phyloP scores from a whole-genome alignment of 352 stramenopile genomes.

The Globisporangium splendens region DNA sequence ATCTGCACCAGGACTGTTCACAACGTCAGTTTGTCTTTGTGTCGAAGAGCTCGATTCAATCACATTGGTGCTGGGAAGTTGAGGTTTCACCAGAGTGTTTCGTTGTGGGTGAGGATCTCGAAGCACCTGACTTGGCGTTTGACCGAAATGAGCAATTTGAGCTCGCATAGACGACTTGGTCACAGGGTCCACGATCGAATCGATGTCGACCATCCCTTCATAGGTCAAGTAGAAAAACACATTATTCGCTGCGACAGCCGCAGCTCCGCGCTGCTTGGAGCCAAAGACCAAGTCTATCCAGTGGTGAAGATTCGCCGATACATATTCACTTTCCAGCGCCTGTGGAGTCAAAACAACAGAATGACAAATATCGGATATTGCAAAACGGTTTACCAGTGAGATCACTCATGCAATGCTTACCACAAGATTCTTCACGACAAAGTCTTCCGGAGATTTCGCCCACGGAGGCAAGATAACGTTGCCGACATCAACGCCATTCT shows the following conservation, averaged over 20 bases:
- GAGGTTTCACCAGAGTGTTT: constrained; percentile 12
- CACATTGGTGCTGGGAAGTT: background rate
- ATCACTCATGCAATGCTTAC: constrained; percentile 24
- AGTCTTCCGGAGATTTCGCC: constrained; percentile 77
- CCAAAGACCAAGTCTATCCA: constrained; percentile 89
- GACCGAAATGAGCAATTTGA: constrained; percentile 98
- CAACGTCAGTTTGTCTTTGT: background rate
- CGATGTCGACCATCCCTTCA: constrained; percentile 96
- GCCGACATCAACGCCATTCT: constrained; percentile 83
- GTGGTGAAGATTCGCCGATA: constrained; percentile 81
- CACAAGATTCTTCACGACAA: constrained; percentile 83
- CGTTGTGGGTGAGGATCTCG: constrained; percentile 76
- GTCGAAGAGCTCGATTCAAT: background rate
- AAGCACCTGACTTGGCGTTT: constrained; percentile 97
- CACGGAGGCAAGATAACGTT: constrained; percentile 94
- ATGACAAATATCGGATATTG: background rate
- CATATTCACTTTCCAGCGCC: constrained; percentile 85
- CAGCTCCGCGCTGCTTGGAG: constrained; percentile 62
- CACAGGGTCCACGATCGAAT: constrained; percentile 92
- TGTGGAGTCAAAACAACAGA: constrained; percentile 13
- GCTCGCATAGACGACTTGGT: constrained; percentile 92
- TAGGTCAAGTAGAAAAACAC: constrained; percentile 99
- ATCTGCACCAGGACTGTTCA: background rate
- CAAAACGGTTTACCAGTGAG: background rate
- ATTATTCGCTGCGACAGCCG: constrained; percentile 93